Conservation (phyloP, 2,329 filamentous ascomycete species). For the Botrytis pseudocinerea region DNA sequence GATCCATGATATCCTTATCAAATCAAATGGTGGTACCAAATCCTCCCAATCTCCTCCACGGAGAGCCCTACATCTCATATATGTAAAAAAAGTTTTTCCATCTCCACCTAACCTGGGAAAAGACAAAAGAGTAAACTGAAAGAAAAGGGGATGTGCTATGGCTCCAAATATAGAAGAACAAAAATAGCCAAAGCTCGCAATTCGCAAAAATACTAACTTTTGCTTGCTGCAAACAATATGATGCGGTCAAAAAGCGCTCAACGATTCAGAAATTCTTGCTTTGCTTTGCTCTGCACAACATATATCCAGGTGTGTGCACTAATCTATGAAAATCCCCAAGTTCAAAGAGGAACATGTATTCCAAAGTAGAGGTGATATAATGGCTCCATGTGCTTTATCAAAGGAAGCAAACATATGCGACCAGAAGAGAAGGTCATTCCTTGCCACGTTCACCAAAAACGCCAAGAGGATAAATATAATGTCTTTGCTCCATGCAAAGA, state of each 20-base stretch:
- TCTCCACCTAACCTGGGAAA: slow-evolving; percentile 13
- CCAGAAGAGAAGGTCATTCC: slow-evolving; percentile 1
- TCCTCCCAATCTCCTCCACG: slow-evolving; percentile 14
- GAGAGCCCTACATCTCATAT: slow-evolving; percentile 21
- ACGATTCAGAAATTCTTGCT: slow-evolving; percentile 14
- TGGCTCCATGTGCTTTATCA: slow-evolving; percentile 9
- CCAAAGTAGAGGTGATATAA: neutral
- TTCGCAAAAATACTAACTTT: slow-evolving; percentile 14
- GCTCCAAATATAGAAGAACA: slow-evolving; percentile 8
- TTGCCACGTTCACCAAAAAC: slow-evolving; percentile 15
- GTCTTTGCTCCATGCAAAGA: slow-evolving; percentile 18
- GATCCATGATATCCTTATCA: slow-evolving; percentile 20
- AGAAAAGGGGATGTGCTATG: slow-evolving; percentile 1
- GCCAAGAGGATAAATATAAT: slow-evolving; percentile 13
- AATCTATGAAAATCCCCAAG: slow-evolving; percentile 13
- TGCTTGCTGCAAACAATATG: slow-evolving; percentile 11
- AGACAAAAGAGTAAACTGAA: slow-evolving; percentile 5
- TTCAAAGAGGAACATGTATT: slow-evolving; percentile 7
- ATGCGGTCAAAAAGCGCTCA: slow-evolving; percentile 6
- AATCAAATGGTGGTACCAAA: slow-evolving; percentile 8
- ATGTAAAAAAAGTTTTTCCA: slow-evolving; percentile 14
- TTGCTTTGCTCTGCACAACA: slow-evolving; percentile 12
- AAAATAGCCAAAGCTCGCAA: neutral
- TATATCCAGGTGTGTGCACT: slow-evolving; percentile 1
- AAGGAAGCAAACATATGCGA: slow-evolving; percentile 6